These are phyloP conservation scores for Cystobasidium pallidum DNA, from an alignment of 1,284 basidiomycete species.

Conservation along the genomic window DNA sequence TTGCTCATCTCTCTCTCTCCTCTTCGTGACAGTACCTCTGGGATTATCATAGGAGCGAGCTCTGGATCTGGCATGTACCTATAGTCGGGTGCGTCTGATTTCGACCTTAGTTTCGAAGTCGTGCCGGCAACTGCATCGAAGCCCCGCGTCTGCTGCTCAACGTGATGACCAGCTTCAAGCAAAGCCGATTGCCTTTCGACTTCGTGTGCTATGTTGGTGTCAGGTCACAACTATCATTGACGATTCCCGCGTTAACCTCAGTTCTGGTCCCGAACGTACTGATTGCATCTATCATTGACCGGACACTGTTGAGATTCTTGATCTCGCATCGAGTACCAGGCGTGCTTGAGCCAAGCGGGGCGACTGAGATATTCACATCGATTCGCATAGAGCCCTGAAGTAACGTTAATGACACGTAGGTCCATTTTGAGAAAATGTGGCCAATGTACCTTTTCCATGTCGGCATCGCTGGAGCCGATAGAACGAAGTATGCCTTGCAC, in stretches of 20 bases:
- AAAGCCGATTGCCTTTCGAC: slow-evolving; percentile 70
- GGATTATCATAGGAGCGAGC: slow-evolving; percentile 73
- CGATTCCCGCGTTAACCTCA: no score
- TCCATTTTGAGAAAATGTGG: background rate
- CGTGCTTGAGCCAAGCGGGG: slow-evolving; percentile 61
- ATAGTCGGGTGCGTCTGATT: slow-evolving; percentile 94
- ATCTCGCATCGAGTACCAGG: slow-evolving; percentile 90
- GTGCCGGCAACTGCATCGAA: slow-evolving; percentile 80
- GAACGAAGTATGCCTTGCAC: slow-evolving; percentile 80
- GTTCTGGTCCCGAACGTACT: no score
- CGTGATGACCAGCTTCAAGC: slow-evolving; percentile 60
- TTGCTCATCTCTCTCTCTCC: background rate
- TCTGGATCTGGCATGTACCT: slow-evolving; percentile 99
- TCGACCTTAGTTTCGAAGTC: slow-evolving; percentile 81
- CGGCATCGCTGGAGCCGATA: slow-evolving; percentile 87
- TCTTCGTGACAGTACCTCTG: slow-evolving; percentile 40
- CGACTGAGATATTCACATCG: slow-evolving; percentile 93
- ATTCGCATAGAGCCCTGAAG: slow-evolving; percentile 85
- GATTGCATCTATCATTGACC: slow-evolving; percentile 83
- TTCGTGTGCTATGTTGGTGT: slow-evolving; percentile 64
- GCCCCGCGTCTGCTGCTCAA: slow-evolving; percentile 86
- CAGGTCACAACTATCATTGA: background rate
- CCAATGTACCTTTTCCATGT: slow-evolving; percentile 84
- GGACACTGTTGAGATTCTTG: slow-evolving; percentile 94
- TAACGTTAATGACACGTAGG: background rate